phyloP scores from a whole-genome alignment of 2,329 filamentous ascomycete genomes.

The Lachnellula suecica region DNA sequence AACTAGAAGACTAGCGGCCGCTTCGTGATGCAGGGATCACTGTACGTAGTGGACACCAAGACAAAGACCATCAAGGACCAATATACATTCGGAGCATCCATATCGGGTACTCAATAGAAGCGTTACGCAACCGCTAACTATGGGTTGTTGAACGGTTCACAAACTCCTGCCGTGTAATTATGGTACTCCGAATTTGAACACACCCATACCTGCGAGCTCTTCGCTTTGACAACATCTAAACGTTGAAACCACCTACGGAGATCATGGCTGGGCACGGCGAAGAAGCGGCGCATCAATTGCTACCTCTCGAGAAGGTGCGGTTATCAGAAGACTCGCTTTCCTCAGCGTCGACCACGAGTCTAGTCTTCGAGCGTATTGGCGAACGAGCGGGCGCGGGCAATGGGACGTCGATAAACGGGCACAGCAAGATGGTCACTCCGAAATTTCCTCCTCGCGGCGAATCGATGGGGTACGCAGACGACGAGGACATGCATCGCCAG shows the following conservation, averaged over 20 bases:
- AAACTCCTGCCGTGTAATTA: background rate
- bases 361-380: conserved; percentile 76
- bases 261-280: conserved; percentile 31
- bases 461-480: conserved; percentile 27
- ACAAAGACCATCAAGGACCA: too few species aligned
- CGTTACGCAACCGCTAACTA: background rate
- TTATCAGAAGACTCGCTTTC: conserved; percentile 53
- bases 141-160: background rate
- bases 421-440: conserved; percentile 26
- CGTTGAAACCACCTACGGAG: conserved; percentile 22
- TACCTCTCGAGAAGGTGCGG: conserved; percentile 19
- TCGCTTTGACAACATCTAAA: conserved; percentile 16
- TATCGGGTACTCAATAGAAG: background rate
- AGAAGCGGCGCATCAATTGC: conserved; percentile 29
- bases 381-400: conserved; percentile 39
- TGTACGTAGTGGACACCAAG: too few species aligned
- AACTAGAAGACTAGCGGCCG: too few species aligned
- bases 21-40: too few species aligned
- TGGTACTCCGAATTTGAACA: background rate
- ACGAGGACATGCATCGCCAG: conserved; percentile 18
- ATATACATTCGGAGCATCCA: too few species aligned
- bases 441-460: conserved; percentile 28
- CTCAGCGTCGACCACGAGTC: conserved; percentile 80
- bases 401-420: conserved; percentile 18
- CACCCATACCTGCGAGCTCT: background rate